Conservation (phyloP, 129 eudicot species). For the Smallanthus sonchifolius region DNA sequence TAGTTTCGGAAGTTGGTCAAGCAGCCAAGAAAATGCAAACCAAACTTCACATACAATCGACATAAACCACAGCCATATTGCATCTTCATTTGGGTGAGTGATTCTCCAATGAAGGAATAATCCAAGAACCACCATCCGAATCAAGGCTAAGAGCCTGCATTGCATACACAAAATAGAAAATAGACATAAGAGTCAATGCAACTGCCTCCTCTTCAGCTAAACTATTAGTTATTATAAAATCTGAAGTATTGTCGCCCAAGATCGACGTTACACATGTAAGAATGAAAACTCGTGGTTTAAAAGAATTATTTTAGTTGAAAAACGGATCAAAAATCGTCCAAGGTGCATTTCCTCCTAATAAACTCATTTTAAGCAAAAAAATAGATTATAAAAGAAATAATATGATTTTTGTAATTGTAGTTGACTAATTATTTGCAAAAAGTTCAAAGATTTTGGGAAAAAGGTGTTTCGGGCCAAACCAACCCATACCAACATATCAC, state of each 20-base stretch:
- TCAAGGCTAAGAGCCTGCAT: conserved; percentile 45
- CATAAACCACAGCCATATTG: conserved; percentile 67
- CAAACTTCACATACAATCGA: conserved; percentile 56
- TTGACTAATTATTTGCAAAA: neutral
- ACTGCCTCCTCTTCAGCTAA: neutral
- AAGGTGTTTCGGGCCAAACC: neutral
- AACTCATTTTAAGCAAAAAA: neutral
- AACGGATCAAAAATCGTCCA: neutral
- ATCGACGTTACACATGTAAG: neutral
- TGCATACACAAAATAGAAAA: conserved; percentile 13
- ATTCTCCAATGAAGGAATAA: conserved; percentile 59
- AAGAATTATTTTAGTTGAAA: neutral
- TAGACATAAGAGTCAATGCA: neutral
- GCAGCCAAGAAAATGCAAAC: conserved; percentile 74
- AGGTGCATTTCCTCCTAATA: neutral
- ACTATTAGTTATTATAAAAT: neutral
- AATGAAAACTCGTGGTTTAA: neutral
- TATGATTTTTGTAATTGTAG: neutral
- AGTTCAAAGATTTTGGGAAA: neutral
- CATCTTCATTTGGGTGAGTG: conserved; percentile 57
- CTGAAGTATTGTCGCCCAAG: neutral
- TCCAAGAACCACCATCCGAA: conserved; percentile 52
- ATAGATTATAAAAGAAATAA: neutral
- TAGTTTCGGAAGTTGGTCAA: conserved; percentile 65
- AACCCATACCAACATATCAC: neutral